These are phyloP conservation scores for Chlamydomonas incerta DNA, from an alignment of 139 green algal species.

Conservation along the genomic window DNA sequence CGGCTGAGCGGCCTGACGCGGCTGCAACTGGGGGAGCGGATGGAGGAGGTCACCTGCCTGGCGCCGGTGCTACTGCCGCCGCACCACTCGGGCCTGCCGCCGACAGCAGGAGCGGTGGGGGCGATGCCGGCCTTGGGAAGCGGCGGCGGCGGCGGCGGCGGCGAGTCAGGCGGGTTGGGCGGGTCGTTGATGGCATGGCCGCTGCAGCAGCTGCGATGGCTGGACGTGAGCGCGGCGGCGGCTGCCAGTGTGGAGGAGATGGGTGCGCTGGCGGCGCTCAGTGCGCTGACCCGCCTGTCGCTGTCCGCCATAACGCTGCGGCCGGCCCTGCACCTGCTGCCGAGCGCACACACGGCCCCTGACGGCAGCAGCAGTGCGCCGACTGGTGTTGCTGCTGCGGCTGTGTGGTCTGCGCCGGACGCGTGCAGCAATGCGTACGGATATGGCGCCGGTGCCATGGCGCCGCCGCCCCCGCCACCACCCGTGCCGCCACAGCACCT, in stretches of 20 bases:
- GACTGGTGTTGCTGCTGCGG: neutral
- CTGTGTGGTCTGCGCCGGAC: too few species aligned
- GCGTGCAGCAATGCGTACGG: too few species aligned
- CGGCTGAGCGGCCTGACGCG: slow-evolving; percentile 4
- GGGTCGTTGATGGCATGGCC: too few species aligned
- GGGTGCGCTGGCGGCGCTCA: neutral
- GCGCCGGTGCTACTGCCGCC: neutral
- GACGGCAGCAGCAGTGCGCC: too few species aligned
- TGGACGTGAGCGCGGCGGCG: neutral
- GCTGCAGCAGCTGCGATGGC: neutral
- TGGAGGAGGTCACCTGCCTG: neutral
- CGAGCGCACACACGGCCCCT: too few species aligned
- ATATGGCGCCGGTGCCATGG: neutral
- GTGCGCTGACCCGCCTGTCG: neutral
- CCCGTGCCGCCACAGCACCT: neutral
- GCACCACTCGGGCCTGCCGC: too few species aligned
- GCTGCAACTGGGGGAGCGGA: neutral
- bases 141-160: too few species aligned
- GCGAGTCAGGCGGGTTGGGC: too few species aligned
- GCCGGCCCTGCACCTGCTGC: neutral
- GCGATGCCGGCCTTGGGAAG: too few species aligned
- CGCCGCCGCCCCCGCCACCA: neutral
- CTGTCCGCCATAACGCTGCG: neutral
- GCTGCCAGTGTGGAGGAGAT: neutral
- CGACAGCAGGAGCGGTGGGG: too few species aligned